Evolutionary conservation across 805 yeast genomes (phyloP).

Genomic region (Saturnispora gosingensis): DNA sequence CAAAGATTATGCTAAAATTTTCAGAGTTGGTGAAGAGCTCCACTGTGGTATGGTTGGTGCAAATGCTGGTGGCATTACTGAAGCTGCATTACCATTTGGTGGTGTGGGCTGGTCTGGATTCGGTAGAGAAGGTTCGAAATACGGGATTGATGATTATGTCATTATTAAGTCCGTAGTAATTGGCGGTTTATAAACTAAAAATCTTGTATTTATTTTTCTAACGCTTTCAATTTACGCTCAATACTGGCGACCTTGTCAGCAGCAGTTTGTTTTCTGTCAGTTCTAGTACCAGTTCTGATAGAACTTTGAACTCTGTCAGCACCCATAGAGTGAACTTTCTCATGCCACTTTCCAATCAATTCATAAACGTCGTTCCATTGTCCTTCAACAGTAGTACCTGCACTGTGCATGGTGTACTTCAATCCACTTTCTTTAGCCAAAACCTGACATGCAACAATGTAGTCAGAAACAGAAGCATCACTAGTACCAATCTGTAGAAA

Average conservation of each 20-base stretch:
- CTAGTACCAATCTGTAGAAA: conserved; percentile 59
- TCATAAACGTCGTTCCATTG: conserved; percentile 87
- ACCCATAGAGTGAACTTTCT: conserved; percentile 60
- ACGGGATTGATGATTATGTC: conserved; percentile 67
- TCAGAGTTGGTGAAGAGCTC: conserved; percentile 61
- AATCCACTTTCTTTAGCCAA: conserved; percentile 54
- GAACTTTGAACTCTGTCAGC: conserved; percentile 77
- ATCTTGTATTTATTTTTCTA: conserved; percentile 2
- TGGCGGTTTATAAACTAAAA: conserved; percentile 25
- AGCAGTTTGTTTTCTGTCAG: conserved; percentile 64
- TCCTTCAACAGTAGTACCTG: conserved; percentile 82
- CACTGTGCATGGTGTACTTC: conserved; percentile 70
- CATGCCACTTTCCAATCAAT: conserved; percentile 70
- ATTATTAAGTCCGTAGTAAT: conserved; percentile 56
- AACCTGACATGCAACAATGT: conserved; percentile 62
- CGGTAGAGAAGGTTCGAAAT: conserved; percentile 82
- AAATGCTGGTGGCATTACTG: conserved; percentile 83
- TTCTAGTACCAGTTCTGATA: conserved; percentile 78
- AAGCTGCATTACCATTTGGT: conserved; percentile 84
- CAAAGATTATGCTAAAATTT: conserved; percentile 59
- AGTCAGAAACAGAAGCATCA: conserved; percentile 70
- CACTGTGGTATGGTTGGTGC: conserved; percentile 89
- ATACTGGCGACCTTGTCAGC: conserved; percentile 65
- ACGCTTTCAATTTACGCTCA: conserved; percentile 35
- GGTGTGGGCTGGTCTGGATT: conserved; percentile 86